Conservation (phyloP, 2,329 filamentous ascomycete species). For the Karstenula rhodostoma region DNA sequence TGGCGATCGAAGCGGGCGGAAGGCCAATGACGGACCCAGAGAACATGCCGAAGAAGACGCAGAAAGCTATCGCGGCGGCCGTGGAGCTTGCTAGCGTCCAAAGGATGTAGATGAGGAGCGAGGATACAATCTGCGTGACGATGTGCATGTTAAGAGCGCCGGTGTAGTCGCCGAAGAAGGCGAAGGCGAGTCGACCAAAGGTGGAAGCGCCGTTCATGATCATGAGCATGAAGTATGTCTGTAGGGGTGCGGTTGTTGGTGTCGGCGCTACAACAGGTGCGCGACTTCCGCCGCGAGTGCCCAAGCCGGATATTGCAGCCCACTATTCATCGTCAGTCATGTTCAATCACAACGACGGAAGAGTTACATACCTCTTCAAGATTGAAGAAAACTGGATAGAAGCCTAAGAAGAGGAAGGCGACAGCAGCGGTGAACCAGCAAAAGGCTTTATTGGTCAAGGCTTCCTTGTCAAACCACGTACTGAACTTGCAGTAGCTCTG, state of each 20-base stretch:
- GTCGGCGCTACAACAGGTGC: slow-evolving; percentile 17
- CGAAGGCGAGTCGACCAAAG: slow-evolving; percentile 55
- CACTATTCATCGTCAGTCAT: slow-evolving; percentile 45
- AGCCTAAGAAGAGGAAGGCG: slow-evolving; percentile 60
- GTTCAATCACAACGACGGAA: background rate
- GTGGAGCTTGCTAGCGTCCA: slow-evolving; percentile 54
- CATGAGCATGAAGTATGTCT: slow-evolving; percentile 58
- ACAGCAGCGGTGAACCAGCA: slow-evolving; percentile 55
- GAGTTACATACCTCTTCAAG: slow-evolving; percentile 55
- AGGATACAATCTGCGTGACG: slow-evolving; percentile 50
- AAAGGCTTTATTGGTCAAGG: slow-evolving; percentile 55
- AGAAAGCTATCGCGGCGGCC: slow-evolving; percentile 55
- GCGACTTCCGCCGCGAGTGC: slow-evolving; percentile 42
- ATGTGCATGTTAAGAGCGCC: slow-evolving; percentile 58
- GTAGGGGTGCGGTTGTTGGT: slow-evolving; percentile 45
- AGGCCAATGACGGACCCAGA: slow-evolving; percentile 60
- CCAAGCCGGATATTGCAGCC: slow-evolving; percentile 55
- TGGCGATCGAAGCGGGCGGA: slow-evolving; percentile 58
- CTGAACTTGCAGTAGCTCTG: slow-evolving; percentile 49
- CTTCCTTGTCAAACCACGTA: slow-evolving; percentile 56
- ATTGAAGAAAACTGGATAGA: slow-evolving; percentile 63
- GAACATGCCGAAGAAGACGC: slow-evolving; percentile 58
- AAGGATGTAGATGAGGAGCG: slow-evolving; percentile 54
- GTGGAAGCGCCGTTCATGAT: slow-evolving; percentile 61
- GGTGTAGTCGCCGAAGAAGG: slow-evolving; percentile 55